Evolutionary conservation across 306 rosid species (phyloP), one percentile per base, ranked within the genome.

Genomic region (Albizia julibrissin): DNA sequence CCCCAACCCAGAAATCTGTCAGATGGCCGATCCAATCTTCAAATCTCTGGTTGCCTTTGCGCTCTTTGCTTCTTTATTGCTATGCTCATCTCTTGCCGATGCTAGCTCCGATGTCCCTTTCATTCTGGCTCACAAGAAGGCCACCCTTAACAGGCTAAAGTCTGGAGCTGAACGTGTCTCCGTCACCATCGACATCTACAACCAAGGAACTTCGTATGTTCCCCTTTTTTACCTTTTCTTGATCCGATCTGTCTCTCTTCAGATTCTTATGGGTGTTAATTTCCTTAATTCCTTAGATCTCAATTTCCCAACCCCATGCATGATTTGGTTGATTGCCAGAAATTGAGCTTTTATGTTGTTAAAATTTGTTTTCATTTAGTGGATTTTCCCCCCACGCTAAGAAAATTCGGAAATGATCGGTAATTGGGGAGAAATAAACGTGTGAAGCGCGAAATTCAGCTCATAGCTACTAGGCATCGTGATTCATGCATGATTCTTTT

Each of bases 91-190:
- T 1, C 83, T 84, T 19, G 96, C 91, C 26, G 86, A 82, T n/a
- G 96, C 92, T 24, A 86, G 81, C 91, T 87, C 97, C 0, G 99
- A 95, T 40, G 92, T 85, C 0, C 99, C 99, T 10, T 95, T 95
- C 91, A 91, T 95, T 83, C 84, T 95, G 27, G 92, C 93, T 40
- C 92, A 95, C 94, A 95, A 95, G 98, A 95, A 95, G 92, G 98
- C 94, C 43, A 52, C 97, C 47, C 98, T 95, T 81, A 92, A 84
- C 80, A 81, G 99, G 81, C 92, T 93, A 82, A 95, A 95, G 87
- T 85, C 98, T 61, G 99, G 98, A 81, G 87, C 87, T 65, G 99
- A 95, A 80, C 95, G 94, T 69, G 94, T 93, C 82, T 79, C 91
- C 22, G 99, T 95, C 81, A 77, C 98, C 84, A 85, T 95, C 86